A percentile compares a stretch with the other conserved stretches of the same genome.
These are phyloP conservation scores for Elsinoe batatas DNA, from an alignment of 2,329 filamentous ascomycete species.

Conservation along the genomic window DNA sequence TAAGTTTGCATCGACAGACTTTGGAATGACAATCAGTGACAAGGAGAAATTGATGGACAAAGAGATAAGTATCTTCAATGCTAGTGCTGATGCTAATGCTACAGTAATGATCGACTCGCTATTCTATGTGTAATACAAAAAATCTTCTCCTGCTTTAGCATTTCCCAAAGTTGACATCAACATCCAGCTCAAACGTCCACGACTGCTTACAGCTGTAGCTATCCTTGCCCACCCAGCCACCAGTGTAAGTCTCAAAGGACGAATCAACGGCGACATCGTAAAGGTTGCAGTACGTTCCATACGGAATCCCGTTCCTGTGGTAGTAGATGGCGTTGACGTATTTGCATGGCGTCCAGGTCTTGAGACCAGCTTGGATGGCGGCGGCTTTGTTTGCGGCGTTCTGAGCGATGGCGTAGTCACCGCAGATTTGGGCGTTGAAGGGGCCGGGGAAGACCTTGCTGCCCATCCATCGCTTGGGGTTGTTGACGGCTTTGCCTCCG, in stretches of 20 bases:
- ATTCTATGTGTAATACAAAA: constrained; percentile 1
- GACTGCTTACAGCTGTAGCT: constrained; percentile 19
- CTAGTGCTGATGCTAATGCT: too few species aligned
- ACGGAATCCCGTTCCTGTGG: constrained; percentile 21
- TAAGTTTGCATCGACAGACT: too few species aligned
- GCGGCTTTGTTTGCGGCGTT: constrained; percentile 18
- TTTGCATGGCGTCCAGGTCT: constrained; percentile 21
- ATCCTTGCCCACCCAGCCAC: constrained; percentile 17
- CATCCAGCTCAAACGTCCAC: constrained; percentile 18
- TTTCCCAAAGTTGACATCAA: constrained; percentile 8
- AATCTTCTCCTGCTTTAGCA: background rate
- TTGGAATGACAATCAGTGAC: too few species aligned
- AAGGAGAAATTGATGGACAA: too few species aligned
- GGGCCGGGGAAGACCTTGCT: constrained; percentile 26
- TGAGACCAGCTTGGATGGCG: constrained; percentile 16
- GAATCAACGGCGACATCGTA: constrained; percentile 18
- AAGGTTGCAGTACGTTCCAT: constrained; percentile 25
- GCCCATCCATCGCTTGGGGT: constrained; percentile 19
- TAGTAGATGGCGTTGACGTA: constrained; percentile 25
- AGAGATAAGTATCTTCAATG: too few species aligned
- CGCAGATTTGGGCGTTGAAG: constrained; percentile 24
- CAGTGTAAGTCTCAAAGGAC: constrained; percentile 18
- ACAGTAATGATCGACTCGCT: background rate
- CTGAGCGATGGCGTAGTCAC: constrained; percentile 19
- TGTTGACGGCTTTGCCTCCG: constrained; percentile 17